Evolutionary conservation across 176 grass and related monocot species (phyloP).

Genomic region (Avena atlantica): DNA sequence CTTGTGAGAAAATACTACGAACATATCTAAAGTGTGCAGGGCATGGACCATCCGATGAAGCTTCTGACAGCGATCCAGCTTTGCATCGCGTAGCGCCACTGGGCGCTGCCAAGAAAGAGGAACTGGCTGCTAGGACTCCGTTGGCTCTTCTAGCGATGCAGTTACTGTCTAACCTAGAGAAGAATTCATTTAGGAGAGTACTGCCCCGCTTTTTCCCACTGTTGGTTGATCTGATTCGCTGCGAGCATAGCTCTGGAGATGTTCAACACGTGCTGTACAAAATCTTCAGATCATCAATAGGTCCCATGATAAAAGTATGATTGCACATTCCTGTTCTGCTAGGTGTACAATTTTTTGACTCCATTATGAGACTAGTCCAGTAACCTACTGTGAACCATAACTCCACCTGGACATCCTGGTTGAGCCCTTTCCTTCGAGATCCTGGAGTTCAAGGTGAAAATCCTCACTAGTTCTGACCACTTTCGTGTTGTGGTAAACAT

Average conservation of each 20-base stretch:
- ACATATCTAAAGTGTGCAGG: conserved; percentile 80
- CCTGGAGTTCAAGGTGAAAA: conserved; percentile 38
- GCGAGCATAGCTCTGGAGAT: conserved; percentile 89
- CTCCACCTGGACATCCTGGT: neutral
- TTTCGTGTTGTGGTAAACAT: conserved; percentile 7
- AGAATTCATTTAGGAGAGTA: conserved; percentile 68
- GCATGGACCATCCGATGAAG: conserved; percentile 40
- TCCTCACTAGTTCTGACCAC: neutral
- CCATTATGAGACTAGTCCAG: conserved; percentile 12
- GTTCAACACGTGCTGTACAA: conserved; percentile 67
- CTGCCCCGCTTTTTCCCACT: conserved; percentile 76
- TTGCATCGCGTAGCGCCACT: conserved; percentile 73
- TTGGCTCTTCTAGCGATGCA: conserved; percentile 76
- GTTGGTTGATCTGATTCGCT: conserved; percentile 84
- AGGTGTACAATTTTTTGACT: conserved; percentile 20
- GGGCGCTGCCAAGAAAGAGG: conserved; percentile 78
- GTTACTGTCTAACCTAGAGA: conserved; percentile 68
- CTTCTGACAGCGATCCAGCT: conserved; percentile 22
- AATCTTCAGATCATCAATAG: conserved; percentile 80
- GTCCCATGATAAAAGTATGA: conserved; percentile 54
- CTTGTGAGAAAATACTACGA: conserved; percentile 72
- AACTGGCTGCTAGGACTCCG: conserved; percentile 72
- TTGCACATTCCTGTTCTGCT: conserved; percentile 7
- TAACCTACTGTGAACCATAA: neutral
- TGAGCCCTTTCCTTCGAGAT: neutral